Evolutionary conservation across 225 moss, liverwort and hornwort species (phyloP).

Genomic region (Physcomitrium patens): DNA sequence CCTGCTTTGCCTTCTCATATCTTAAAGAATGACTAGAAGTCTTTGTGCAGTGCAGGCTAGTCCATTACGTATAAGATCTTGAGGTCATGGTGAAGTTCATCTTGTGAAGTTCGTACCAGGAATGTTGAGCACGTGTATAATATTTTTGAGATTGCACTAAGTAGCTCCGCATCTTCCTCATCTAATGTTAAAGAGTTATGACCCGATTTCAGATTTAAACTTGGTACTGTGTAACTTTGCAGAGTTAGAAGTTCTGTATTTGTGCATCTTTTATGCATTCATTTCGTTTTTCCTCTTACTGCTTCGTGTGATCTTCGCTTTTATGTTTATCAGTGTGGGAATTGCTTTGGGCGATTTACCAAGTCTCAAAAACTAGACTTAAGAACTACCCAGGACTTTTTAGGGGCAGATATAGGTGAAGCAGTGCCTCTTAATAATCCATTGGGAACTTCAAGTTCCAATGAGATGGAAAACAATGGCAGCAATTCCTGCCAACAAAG

Average conservation of each 20-base stretch:
- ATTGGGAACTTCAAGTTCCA: constrained; percentile 28
- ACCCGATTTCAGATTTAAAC: background rate
- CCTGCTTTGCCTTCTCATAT: constrained; percentile 9
- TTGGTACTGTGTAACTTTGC: too few species aligned
- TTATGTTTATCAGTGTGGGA: constrained; percentile 45
- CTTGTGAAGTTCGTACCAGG: constrained; percentile 18
- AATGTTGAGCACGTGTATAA: constrained; percentile 24
- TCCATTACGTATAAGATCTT: background rate
- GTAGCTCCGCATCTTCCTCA: constrained; percentile 27
- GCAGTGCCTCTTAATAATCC: constrained; percentile 38
- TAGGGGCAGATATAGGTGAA: constrained; percentile 40
- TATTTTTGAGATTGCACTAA: constrained; percentile 9
- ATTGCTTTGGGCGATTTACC: constrained; percentile 54
- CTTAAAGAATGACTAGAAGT: constrained; percentile 5
- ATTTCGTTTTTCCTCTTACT: background rate
- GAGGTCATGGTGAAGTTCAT: background rate
- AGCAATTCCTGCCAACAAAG: constrained; percentile 55
- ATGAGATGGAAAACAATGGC: constrained; percentile 65
- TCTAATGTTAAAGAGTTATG: constrained; percentile 5
- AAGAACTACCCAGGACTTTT: constrained; percentile 13
- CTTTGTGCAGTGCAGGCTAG: constrained; percentile 15
- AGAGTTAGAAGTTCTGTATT: background rate
- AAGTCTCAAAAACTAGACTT: constrained; percentile 50
- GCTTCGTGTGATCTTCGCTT: constrained; percentile 26
- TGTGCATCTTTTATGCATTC: constrained; percentile 1